Conservation (phyloP, 1,284 basidiomycete genomes). For the Heterobasidion irregulare region DNA sequence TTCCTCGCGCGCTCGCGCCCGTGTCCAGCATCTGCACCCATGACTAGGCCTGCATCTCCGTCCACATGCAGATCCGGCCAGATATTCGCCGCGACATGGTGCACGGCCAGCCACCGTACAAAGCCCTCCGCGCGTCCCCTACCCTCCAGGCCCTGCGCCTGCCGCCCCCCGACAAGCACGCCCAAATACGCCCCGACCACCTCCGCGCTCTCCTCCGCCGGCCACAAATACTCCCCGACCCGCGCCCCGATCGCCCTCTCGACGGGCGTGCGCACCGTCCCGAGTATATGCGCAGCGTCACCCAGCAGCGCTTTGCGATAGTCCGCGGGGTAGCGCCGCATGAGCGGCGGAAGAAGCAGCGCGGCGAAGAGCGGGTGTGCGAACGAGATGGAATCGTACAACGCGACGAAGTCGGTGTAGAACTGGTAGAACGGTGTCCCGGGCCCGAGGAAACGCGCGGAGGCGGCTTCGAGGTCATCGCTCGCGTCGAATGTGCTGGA, state of each 20-base stretch:
- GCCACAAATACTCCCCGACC: conserved; percentile 60
- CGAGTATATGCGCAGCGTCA: conserved; percentile 60
- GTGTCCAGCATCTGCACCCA: conserved; percentile 15
- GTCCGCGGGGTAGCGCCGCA: conserved; percentile 73
- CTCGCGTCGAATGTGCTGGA: conserved; percentile 4
- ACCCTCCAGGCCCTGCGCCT: conserved; percentile 14
- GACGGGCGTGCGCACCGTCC: conserved; percentile 43
- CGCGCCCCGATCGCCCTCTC: conserved; percentile 39
- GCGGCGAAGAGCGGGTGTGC: conserved; percentile 71
- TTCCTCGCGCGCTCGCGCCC: conserved; percentile 30
- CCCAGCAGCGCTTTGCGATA: conserved; percentile 84
- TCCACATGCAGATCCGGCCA: conserved; percentile 52
- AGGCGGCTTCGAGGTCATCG: conserved; percentile 49
- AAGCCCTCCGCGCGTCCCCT: conserved; percentile 45
- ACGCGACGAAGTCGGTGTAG: conserved; percentile 84
- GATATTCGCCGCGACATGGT: conserved; percentile 72
- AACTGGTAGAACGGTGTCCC: conserved; percentile 86
- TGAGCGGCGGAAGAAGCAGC: conserved; percentile 65
- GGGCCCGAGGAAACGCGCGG: conserved; percentile 54
- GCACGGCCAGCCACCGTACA: conserved; percentile 63
- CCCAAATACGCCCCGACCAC: conserved; percentile 58
- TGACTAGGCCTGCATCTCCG: conserved; percentile 1
- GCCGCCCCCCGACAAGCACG: conserved; percentile 26
- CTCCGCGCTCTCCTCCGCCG: conserved; percentile 59
- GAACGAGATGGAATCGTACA: conserved; percentile 91